Evolutionary conservation across 106 monocot species (phyloP), one percentile per base, ranked within the genome.

Genomic region (Ottelia alismoides): DNA sequence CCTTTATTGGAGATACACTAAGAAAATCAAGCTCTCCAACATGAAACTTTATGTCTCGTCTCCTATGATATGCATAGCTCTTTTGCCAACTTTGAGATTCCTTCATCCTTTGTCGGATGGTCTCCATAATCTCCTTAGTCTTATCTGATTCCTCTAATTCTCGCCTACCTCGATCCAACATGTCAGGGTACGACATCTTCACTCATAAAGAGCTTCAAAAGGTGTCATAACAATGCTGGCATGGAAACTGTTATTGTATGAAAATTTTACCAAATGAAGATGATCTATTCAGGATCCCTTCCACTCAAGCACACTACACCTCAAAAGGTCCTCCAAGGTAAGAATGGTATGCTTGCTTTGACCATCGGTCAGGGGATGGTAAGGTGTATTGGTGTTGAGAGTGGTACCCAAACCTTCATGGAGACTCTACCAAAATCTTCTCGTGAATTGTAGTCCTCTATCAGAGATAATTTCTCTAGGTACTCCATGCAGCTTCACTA

Each of bases 191-290:
- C 48, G 19, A n/a, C 10, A 48, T 48, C 3, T 18, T 3, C 48
- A 3, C 48, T 19, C 48, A n/a, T 48, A 48, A 20, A 48, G 18
- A 10, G 48, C 10, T 19, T 48, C 48, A 48, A 18, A 48, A 48
- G 48, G 18, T 18, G 10, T 19, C 48, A 48, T n/a, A 20, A 3
- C 48, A 20, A 48, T 48, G 19, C 18, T 48, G 14, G 48, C 2
- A 12, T 48, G 48, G 19, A 48, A 48, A 48, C 48, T 48, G 19
- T 48, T 48, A 48, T 48, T 48, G 14, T 48, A 48, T 3, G 18
- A 7, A 48, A 48, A 48, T 3, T 48, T 19, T 12, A 48, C 18
- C 19, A 2, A 12, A 16, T 7, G 48, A 3, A 48, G 19, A 19
- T 48, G 48, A 48, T 6, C 18, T 2, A 16, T 19, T 2, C 48